Base-by-base conservation (phyloP, 805 yeast genomes). In the Candida ulmi region DNA sequence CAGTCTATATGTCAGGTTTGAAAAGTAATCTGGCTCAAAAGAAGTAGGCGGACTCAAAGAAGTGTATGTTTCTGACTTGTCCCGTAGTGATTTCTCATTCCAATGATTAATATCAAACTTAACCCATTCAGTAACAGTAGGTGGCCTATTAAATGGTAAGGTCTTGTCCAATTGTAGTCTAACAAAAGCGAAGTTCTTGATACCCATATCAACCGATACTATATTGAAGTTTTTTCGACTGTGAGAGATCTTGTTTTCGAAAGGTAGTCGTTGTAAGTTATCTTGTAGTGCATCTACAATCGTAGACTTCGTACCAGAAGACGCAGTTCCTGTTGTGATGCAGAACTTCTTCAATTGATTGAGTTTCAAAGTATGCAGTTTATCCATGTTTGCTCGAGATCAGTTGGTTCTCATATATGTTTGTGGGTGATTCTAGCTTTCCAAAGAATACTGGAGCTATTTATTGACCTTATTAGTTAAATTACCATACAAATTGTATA, bases 151-250 rank as follows among this genome's bases (percentile, higher is more conserved):
- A 27, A 45, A 50, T 1, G 52, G 56, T 2, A 51, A 35, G 7
- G 40, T 44, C 18, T 54, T 46, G 25, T 48, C 42, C 44, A 58
- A 46, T 25, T 54, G 49, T 13, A 64, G 42, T 28, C 48, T 47
- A 2, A 61, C 31, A 16, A 43, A 52, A 2, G 69, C 60, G 39
- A 66, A 64, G 46, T 66, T 66, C 2, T 58, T 48, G 7, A 66
- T 46, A 3, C 71, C 71, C 43, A 62, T 54, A 40, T 66, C 71
- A 9, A 66, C 57, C 0, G 69, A 58, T 3, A 61, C 42, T 4
- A 66, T 41, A 15, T 46, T 45, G 34, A 57, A 43, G 15, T 36
- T 36, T 2, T 46, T 44, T 2, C 54, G 43, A 19, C 48, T 35
- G 28, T 48, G 51, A 1, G 57, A 57, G 3, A 33, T 41, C 8